Conservation (phyloP, 192 early-diverging fungal species). For the Coemansia sp. region DNA sequence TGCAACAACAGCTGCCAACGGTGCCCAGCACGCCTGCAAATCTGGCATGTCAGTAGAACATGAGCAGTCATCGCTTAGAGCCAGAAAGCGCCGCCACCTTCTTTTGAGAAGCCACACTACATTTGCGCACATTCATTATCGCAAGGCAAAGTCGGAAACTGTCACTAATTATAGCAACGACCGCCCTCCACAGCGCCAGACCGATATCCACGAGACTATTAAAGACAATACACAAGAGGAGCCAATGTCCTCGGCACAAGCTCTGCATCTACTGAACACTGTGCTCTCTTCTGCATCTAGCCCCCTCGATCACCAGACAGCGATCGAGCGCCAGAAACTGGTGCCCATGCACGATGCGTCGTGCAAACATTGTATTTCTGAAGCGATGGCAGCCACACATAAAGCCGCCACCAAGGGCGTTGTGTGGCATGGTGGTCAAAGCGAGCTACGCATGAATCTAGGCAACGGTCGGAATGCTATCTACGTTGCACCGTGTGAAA, state of each 20-base stretch:
- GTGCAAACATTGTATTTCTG: constrained; percentile 49
- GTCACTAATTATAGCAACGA: not conserved
- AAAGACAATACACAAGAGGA: constrained; percentile 40
- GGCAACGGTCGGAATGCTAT: constrained; percentile 51
- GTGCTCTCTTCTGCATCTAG: constrained; percentile 22
- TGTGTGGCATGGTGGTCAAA: constrained; percentile 19
- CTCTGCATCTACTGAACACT: constrained; percentile 41
- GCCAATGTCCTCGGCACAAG: constrained; percentile 49
- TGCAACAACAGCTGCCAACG: not conserved
- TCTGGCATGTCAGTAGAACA: not conserved
- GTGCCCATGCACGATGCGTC: constrained; percentile 3
- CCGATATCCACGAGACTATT: constrained; percentile 28
- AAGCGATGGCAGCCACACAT: constrained; percentile 36
- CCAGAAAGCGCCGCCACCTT: not conserved
- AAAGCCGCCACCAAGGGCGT: constrained; percentile 24
- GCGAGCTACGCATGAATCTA: constrained; percentile 54
- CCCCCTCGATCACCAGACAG: constrained; percentile 5
- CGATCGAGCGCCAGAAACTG: not conserved
- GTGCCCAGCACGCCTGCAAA: not conserved
- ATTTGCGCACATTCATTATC: constrained; percentile 6
- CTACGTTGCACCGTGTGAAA: constrained; percentile 56
- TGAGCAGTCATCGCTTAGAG: not conserved
- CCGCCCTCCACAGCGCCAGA: not conserved
- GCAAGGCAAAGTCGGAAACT: not conserved
- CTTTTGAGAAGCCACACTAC: constrained; percentile 17